Conservation (phyloP, 2,329 filamentous ascomycete species). For the Monosporascus cannonballus region DNA sequence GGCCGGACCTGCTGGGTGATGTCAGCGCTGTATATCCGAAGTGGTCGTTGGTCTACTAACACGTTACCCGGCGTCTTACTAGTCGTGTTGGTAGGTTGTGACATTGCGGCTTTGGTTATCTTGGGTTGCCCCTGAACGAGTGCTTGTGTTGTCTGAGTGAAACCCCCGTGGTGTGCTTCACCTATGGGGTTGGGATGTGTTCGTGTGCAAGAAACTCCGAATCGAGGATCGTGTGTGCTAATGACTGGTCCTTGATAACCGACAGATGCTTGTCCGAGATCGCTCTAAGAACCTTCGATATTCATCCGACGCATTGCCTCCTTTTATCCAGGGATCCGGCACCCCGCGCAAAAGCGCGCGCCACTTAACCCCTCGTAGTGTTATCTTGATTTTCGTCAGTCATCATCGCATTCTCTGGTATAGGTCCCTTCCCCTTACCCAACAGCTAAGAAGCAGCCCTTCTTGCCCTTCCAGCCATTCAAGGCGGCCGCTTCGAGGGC, state of each 20-base stretch:
- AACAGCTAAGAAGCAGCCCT: neutral
- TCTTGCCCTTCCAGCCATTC: neutral
- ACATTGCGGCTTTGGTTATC: neutral
- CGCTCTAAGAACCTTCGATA: neutral
- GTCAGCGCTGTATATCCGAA: neutral
- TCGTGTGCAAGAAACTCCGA: neutral
- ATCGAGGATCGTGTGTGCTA: neutral
- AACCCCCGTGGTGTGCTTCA: neutral
- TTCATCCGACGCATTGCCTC: neutral
- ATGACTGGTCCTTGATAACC: too few relatives aligned
- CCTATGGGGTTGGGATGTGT: neutral
- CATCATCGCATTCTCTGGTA: neutral
- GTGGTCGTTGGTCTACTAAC: neutral
- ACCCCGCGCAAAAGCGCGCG: neutral
- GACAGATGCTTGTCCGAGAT: neutral
- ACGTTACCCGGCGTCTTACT: neutral
- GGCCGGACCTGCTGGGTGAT: neutral
- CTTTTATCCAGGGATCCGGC: neutral
- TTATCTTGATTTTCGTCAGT: too few relatives aligned
- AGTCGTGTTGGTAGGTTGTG: neutral
- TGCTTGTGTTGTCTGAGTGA: neutral
- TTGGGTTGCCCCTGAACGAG: neutral
- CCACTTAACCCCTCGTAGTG: too few relatives aligned
- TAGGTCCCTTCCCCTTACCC: neutral
- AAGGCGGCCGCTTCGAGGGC: neutral